Conservation (phyloP, 2,329 filamentous ascomycete genomes). For the Huntiella abstrusa region DNA sequence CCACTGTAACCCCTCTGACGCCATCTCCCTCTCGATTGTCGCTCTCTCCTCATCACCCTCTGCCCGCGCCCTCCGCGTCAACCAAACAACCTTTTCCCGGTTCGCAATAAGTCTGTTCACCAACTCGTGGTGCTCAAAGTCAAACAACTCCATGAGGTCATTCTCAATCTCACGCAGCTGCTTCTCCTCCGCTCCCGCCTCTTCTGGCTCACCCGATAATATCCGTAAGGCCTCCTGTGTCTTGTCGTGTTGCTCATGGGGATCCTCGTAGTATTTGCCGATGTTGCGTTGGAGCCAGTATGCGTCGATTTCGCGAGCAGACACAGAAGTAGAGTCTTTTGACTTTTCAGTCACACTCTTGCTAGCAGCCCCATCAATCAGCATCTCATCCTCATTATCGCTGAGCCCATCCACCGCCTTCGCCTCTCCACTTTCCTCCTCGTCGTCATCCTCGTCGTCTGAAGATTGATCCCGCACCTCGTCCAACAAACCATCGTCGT, state of each 20-base stretch:
- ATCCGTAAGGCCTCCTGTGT: constrained; percentile 69
- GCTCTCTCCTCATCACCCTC: constrained; percentile 60
- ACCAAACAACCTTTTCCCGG: constrained; percentile 87
- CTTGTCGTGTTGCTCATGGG: constrained; percentile 85
- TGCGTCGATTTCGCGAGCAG: constrained; percentile 82
- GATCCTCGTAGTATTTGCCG: constrained; percentile 70
- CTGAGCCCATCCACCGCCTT: constrained; percentile 22
- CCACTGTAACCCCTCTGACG: constrained; percentile 64
- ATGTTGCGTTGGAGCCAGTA: constrained; percentile 95
- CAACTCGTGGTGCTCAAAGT: constrained; percentile 87
- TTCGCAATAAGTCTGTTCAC: constrained; percentile 85
- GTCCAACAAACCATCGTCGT: constrained; percentile 55
- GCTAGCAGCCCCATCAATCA: constrained; percentile 52
- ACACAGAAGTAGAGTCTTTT: constrained; percentile 42
- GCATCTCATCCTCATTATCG: constrained; percentile 62
- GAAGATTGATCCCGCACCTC: constrained; percentile 80
- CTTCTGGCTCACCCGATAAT: constrained; percentile 54
- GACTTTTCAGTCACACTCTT: constrained; percentile 18
- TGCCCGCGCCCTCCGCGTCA: constrained; percentile 67
- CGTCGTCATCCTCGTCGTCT: constrained; percentile 55
- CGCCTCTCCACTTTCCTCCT: constrained; percentile 31
- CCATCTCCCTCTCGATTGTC: constrained; percentile 77
- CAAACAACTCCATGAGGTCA: constrained; percentile 93
- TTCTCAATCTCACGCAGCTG: constrained; percentile 88
- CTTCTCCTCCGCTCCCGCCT: constrained; percentile 59